These are phyloP conservation scores for Aureobasidium pullulans DNA, from an alignment of 2,329 filamentous ascomycete genomes.

Conservation along the genomic window DNA sequence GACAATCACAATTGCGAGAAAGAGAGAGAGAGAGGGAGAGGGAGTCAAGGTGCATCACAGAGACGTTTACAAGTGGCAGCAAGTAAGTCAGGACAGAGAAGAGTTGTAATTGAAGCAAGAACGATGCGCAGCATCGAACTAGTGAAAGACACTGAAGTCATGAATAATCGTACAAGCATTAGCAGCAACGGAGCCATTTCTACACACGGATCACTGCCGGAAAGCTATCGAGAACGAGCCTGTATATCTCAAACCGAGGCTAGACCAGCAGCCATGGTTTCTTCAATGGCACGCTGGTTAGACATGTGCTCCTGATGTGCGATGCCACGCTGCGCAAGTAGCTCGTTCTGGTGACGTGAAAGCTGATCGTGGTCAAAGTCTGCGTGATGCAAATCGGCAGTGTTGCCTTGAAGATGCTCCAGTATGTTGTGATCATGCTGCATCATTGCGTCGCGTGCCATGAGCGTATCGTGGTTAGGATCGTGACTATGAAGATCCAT, in stretches of 20 bases:
- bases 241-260: neutral
- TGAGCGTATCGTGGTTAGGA: constrained; percentile 7
- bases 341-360: constrained; percentile 10
- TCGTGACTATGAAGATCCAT: constrained; percentile 9
- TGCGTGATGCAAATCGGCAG: constrained; percentile 5
- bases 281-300: neutral
- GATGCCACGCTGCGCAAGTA: constrained; percentile 12
- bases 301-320: constrained; percentile 11
- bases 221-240: neutral
- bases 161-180: neutral
- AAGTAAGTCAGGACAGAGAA: neutral
- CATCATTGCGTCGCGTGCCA: constrained; percentile 13
- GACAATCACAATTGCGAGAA: neutral
- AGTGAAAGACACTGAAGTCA: neutral
- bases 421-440: constrained; percentile 14
- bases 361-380: constrained; percentile 10
- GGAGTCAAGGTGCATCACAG: too few relatives aligned
- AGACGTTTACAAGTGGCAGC: too few relatives aligned
- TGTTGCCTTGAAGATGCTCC: constrained; percentile 5
- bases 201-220: neutral
- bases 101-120: neutral
- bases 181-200: neutral
- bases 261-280: constrained; percentile 10
- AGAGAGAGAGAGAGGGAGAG: too few relatives aligned
- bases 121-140: neutral